These are phyloP conservation scores for Suaeda aralocaspica DNA, from an alignment of 148 eudicot species.

Conservation along the genomic window DNA sequence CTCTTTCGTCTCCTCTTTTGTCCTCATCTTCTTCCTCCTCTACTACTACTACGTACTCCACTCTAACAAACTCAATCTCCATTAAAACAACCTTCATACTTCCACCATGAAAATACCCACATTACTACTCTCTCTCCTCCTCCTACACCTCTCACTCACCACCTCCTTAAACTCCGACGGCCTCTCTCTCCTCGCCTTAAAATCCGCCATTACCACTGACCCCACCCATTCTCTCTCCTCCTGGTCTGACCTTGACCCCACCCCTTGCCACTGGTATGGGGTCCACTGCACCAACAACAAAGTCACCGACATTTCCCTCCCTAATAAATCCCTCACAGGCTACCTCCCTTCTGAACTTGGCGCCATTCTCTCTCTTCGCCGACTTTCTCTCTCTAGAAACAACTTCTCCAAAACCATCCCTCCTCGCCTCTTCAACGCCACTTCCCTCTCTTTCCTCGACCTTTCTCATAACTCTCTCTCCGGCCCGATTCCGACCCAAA, in stretches of 20 bases:
- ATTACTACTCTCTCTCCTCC: not conserved
- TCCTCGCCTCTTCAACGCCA: conserved; percentile 49
- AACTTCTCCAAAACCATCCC: conserved; percentile 58
- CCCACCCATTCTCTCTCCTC: conserved; percentile 47
- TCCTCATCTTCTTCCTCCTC: conserved; percentile 10
- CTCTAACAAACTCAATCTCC: too few relatives aligned
- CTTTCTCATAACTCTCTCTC: conserved; percentile 61
- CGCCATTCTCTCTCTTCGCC: conserved; percentile 48
- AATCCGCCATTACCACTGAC: conserved; percentile 67
- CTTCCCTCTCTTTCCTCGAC: conserved; percentile 47
- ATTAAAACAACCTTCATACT: not conserved
- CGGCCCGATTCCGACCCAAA: conserved; percentile 54
- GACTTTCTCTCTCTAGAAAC: conserved; percentile 49
- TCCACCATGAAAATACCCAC: conserved; percentile 14
- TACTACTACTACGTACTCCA: too few relatives aligned
- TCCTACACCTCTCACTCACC: not conserved
- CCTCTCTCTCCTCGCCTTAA: conserved; percentile 69
- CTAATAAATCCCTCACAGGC: conserved; percentile 50
- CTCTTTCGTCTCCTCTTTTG: conserved; percentile 21
- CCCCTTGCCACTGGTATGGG: conserved; percentile 75
- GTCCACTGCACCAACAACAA: conserved; percentile 42
- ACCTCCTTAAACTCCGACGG: conserved; percentile 67
- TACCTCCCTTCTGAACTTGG: conserved; percentile 88
- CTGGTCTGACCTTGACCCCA: conserved; percentile 53
- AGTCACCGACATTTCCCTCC: conserved; percentile 53